A percentile compares a stretch with the other conserved stretches of the same genome.
Evolutionary conservation across 139 green algal genomes (phyloP).

Genomic region (Ettlia oleoabundans): DNA sequence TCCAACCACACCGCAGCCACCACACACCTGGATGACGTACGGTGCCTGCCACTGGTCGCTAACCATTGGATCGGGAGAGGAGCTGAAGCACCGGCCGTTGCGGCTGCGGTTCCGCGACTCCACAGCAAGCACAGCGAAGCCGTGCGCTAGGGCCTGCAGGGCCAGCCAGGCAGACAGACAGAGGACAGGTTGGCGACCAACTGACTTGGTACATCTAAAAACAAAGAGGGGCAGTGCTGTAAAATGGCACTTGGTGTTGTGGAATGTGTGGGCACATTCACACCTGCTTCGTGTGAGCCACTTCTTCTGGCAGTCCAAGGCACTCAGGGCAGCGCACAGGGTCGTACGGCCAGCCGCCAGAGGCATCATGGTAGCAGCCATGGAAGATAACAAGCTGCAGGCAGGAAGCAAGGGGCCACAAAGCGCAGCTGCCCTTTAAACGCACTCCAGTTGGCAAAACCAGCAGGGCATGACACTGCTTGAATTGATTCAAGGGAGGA

Average conservation of each 20-base stretch:
- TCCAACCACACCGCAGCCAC: not conserved
- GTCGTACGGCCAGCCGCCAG: constrained; percentile 21
- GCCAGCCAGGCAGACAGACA: not conserved
- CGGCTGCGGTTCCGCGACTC: constrained; percentile 21
- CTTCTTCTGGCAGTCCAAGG: constrained; percentile 23
- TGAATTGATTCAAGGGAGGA: no score
- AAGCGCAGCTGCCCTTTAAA: not conserved
- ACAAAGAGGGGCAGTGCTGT: no score
- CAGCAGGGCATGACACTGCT: no score
- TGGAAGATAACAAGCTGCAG: constrained; percentile 28
- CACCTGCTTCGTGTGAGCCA: constrained; percentile 11
- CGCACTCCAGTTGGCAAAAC: not conserved
- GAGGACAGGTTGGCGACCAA: not conserved
- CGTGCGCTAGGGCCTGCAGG: not conserved
- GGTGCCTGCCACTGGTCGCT: constrained; percentile 27
- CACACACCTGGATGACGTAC: constrained; percentile 24
- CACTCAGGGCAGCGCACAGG: constrained; percentile 15
- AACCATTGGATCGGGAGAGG: not conserved
- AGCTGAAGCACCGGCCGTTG: constrained; percentile 24
- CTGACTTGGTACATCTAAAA: no score
- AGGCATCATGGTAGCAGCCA: constrained; percentile 35
- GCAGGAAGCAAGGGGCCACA: not conserved
- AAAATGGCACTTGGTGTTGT: not conserved
- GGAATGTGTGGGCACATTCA: no score
- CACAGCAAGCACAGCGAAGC: constrained; percentile 19